These are phyloP conservation scores for Melastoma candidum DNA, from an alignment of 441 rosid species.

Conservation along the genomic window DNA sequence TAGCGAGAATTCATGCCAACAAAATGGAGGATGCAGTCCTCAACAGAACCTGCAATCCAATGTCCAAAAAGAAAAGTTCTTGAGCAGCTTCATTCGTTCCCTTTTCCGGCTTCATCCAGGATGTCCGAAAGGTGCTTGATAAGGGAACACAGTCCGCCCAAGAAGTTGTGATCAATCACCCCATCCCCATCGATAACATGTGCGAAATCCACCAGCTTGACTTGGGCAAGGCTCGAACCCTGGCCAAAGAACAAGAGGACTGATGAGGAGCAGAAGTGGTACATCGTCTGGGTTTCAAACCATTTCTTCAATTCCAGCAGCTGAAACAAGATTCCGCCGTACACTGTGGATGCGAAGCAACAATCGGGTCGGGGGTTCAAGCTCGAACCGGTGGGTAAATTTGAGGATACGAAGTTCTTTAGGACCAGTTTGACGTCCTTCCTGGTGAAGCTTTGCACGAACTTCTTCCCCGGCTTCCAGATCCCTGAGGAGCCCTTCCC, in stretches of 20 bases:
- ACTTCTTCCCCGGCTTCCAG: conserved; percentile 64
- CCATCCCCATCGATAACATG: conserved; percentile 82
- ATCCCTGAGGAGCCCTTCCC: conserved; percentile 31
- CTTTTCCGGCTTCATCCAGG: conserved; percentile 19
- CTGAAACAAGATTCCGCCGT: conserved; percentile 75
- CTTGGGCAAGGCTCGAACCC: conserved; percentile 34
- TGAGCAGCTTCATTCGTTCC: too few species aligned
- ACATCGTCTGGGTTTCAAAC: conserved; percentile 83
- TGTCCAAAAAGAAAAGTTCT: too few species aligned
- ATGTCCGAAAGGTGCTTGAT: conserved; percentile 72
- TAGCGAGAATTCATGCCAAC: too few species aligned
- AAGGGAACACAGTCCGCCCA: conserved; percentile 92
- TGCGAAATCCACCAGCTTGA: conserved; percentile 92
- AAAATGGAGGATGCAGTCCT: too few species aligned
- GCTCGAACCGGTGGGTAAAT: conserved; percentile 26
- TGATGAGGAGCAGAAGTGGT: conserved; percentile 88
- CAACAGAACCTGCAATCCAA: too few species aligned
- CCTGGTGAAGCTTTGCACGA: conserved; percentile 29
- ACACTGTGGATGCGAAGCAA: conserved; percentile 43
- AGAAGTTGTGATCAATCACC: conserved; percentile 86
- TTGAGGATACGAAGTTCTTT: conserved; percentile 76
- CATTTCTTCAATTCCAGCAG: conserved; percentile 73
- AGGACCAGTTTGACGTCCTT: conserved; percentile 50
- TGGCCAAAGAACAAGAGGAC: conserved; percentile 62
- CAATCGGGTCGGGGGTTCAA: conserved; percentile 32